phyloP scores from a whole-genome alignment of 495 filamentous ascomycete species.

The Neurospora tetraspora region DNA sequence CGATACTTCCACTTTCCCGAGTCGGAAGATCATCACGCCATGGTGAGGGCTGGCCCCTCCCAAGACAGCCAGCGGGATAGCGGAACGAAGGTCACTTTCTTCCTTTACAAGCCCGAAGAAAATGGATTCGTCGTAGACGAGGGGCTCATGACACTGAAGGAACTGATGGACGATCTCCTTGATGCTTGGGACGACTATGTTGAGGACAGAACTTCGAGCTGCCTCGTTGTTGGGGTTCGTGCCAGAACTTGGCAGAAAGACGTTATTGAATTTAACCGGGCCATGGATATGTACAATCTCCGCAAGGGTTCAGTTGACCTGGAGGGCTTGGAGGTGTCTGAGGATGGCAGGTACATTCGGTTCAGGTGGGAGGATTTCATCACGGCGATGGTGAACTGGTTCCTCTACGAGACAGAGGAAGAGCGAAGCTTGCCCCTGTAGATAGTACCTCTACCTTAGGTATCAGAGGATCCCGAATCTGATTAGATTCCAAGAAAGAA shows the following conservation, averaged over 20 bases:
- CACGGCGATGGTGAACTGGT: background rate
- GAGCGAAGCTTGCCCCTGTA: too few relatives aligned
- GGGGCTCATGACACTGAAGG: too few relatives aligned
- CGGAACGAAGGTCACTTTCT: background rate
- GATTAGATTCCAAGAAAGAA: too few relatives aligned
- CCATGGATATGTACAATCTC: background rate
- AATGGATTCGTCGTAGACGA: too few relatives aligned
- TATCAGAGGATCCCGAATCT: too few relatives aligned
- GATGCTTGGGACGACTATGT: background rate
- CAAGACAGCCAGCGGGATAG: too few relatives aligned
- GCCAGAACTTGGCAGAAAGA: background rate
- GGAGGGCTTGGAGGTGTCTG: background rate
- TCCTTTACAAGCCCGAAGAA: background rate
- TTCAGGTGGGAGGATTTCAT: background rate
- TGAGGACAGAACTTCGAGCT: background rate
- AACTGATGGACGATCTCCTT: background rate
- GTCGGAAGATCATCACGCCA: background rate
- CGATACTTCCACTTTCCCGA: background rate
- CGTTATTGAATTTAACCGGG: background rate
- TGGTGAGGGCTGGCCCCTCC: background rate
- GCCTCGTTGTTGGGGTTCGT: background rate
- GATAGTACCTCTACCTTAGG: too few relatives aligned
- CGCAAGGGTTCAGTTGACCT: background rate
- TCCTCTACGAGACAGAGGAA: background rate
- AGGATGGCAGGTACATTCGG: background rate